These are phyloP conservation scores for Paraphaeosphaeria sporulosa DNA, from an alignment of 2,329 filamentous ascomycete species.

Conservation along the genomic window DNA sequence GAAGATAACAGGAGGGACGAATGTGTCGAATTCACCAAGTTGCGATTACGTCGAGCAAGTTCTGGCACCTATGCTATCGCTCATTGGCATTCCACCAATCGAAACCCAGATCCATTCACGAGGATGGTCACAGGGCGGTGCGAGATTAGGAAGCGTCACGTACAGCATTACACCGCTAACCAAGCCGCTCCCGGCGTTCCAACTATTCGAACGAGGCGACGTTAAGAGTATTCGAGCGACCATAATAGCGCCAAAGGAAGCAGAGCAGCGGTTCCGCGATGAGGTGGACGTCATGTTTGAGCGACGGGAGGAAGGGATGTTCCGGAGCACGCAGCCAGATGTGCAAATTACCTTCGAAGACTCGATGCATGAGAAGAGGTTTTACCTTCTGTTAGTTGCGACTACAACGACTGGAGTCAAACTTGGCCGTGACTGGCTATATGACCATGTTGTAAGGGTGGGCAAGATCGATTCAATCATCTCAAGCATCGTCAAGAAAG, in stretches of 20 bases:
- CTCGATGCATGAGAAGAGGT: constrained; percentile 53
- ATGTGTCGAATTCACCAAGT: constrained; percentile 62
- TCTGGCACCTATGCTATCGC: constrained; percentile 60
- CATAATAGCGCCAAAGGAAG: constrained; percentile 47
- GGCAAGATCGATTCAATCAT: constrained; percentile 37
- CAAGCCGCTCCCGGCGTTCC: constrained; percentile 45
- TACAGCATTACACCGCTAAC: constrained; percentile 57
- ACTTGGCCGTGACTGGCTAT: constrained; percentile 62
- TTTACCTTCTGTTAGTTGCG: constrained; percentile 65
- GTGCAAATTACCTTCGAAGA: constrained; percentile 48
- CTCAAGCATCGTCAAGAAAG: constrained; percentile 51
- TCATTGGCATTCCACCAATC: constrained; percentile 60
- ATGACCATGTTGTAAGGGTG: constrained; percentile 40
- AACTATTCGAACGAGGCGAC: constrained; percentile 36
- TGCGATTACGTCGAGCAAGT: constrained; percentile 65
- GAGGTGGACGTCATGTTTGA: constrained; percentile 36
- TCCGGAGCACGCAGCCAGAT: constrained; percentile 21
- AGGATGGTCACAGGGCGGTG: constrained; percentile 62
- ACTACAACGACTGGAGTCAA: constrained; percentile 57
- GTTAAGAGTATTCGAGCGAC: constrained; percentile 44
- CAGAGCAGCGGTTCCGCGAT: constrained; percentile 38
- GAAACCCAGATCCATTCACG: constrained; percentile 53
- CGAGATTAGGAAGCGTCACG: constrained; percentile 57
- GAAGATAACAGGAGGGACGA: constrained; percentile 64
- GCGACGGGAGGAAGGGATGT: constrained; percentile 24